A percentile compares a stretch with the other conserved stretches of the same genome.
Conservation (phyloP, 257 asterid species). For the Echium plantagineum region DNA sequence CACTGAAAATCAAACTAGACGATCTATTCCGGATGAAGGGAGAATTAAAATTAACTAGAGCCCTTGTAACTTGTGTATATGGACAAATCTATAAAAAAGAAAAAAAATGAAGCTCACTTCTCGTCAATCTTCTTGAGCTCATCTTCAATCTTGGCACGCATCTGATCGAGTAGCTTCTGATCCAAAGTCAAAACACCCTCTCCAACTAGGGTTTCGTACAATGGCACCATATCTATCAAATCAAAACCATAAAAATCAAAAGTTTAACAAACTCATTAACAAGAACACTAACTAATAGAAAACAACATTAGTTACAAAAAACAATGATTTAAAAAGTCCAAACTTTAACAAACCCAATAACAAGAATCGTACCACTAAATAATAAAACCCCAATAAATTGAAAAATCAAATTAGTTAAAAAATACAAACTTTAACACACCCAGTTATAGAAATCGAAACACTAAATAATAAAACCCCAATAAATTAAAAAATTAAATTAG, state of each 20-base stretch:
- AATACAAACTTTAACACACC: not conserved
- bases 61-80: too few species aligned
- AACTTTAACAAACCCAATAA: not conserved
- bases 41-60: too few species aligned
- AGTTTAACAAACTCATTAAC: not conserved
- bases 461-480: too few species aligned
- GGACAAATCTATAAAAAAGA: too few species aligned
- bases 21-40: too few species aligned
- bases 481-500: too few species aligned
- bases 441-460: not conserved
- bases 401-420: not conserved
- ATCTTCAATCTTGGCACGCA: slow-evolving; percentile 54
- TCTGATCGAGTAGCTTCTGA: slow-evolving; percentile 55
- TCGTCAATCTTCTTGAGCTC: slow-evolving; percentile 70
- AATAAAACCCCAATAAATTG: not conserved
- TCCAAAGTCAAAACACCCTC: slow-evolving; percentile 49
- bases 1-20: too few species aligned
- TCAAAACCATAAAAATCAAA: not conserved
- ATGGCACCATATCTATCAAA: slow-evolving; percentile 60
- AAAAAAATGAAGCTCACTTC: slow-evolving; percentile 34
- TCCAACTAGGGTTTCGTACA: slow-evolving; percentile 70
- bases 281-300: too few species aligned
- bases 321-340: slow-evolving; percentile 5
- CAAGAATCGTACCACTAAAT: too few species aligned
- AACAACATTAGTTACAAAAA: not conserved